These are phyloP conservation scores for Jackrogersella minutella DNA, from an alignment of 495 filamentous ascomycete genomes.

Conservation along the genomic window DNA sequence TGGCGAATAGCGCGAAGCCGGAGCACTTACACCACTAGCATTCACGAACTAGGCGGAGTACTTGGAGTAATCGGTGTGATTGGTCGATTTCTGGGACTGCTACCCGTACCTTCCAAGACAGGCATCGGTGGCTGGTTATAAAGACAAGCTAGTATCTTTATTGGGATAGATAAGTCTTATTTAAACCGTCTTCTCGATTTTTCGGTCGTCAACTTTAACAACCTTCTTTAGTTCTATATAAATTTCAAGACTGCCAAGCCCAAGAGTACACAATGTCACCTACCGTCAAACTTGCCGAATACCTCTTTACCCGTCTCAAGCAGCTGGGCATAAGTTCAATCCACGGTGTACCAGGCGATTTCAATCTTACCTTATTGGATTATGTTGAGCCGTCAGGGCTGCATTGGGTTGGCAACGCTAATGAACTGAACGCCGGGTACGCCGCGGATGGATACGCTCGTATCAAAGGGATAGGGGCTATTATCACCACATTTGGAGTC, in stretches of 20 bases:
- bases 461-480: conserved; percentile 1
- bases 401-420: neutral
- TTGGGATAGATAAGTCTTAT: too few species aligned
- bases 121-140: neutral
- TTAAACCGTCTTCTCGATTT: too few species aligned
- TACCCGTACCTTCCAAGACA: neutral
- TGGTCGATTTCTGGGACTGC: too few species aligned
- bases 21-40: neutral
- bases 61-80: neutral
- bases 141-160: too few species aligned
- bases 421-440: neutral
- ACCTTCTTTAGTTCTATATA: neutral
- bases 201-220: neutral
- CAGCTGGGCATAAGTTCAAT: neutral
- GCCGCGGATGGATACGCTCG: neutral
- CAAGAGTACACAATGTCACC: neutral
- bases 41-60: neutral
- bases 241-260: neutral
- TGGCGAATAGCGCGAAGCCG: neutral
- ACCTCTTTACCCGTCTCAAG: neutral
- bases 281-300: neutral
- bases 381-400: neutral
- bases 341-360: neutral
- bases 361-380: neutral
- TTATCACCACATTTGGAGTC: conserved; percentile 4